These are phyloP conservation scores for Beauveria rudraprayagi DNA, from an alignment of 2,329 filamentous ascomycete genomes.

Conservation along the genomic window DNA sequence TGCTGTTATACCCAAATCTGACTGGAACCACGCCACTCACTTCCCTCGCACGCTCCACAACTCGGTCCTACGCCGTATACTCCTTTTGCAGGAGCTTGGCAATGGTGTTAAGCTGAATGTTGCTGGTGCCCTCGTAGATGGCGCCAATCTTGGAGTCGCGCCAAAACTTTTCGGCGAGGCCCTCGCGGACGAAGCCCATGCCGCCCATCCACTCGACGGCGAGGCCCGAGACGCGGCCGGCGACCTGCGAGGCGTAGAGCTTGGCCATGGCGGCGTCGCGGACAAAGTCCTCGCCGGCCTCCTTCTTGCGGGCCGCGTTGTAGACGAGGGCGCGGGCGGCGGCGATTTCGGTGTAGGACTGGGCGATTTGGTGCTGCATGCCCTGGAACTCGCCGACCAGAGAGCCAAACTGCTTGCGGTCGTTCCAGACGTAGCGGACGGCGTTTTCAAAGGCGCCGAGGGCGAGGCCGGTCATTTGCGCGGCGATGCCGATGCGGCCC, in stretches of 20 bases:
- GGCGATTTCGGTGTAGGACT: constrained; percentile 87
- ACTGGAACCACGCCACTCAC: too few relatives aligned
- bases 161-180: constrained; percentile 95
- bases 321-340: constrained; percentile 88
- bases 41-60: too few relatives aligned
- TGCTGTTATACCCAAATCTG: background rate
- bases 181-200: constrained; percentile 97
- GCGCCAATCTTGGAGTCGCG: constrained; percentile 97
- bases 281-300: constrained; percentile 92
- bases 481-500: constrained; percentile 93
- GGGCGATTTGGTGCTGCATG: constrained; percentile 98
- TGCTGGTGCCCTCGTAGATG: constrained; percentile 90
- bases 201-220: constrained; percentile 99
- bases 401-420: constrained; percentile 92
- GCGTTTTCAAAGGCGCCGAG: constrained; percentile 94
- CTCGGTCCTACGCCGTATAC: constrained; percentile 35
- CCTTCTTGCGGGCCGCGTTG: constrained; percentile 96
- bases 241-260: constrained; percentile 87
- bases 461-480: constrained; percentile 96
- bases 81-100: constrained; percentile 56
- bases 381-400: constrained; percentile 95
- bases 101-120: constrained; percentile 57
- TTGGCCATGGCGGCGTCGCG: constrained; percentile 97
- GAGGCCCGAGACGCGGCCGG: constrained; percentile 72
- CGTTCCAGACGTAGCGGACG: constrained; percentile 90